Conservation (phyloP, 345 rosid species). For the Cardamine resedifolia region DNA sequence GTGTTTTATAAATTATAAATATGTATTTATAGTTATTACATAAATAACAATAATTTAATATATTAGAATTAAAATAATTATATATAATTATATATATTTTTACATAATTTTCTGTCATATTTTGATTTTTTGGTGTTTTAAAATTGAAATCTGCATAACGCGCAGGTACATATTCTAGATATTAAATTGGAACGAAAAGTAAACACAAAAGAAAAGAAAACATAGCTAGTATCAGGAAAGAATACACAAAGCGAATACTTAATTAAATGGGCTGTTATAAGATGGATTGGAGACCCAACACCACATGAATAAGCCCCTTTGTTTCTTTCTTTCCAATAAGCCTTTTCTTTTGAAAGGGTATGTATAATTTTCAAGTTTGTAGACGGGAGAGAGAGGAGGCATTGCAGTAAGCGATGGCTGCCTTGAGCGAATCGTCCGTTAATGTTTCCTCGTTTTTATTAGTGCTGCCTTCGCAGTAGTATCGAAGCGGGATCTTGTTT, state of each 20-base stretch:
- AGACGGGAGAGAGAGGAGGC: conserved; percentile 20
- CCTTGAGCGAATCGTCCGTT: conserved; percentile 25
- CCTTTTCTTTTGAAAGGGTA: neutral
- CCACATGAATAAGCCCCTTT: neutral
- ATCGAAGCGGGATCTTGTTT: conserved; percentile 22
- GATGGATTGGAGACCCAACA: neutral
- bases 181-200: neutral
- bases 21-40: too few relatives aligned
- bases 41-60: too few relatives aligned
- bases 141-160: too few relatives aligned
- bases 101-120: too few relatives aligned
- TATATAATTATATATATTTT: too few relatives aligned
- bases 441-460: conserved; percentile 4
- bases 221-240: neutral
- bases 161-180: too few relatives aligned
- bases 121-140: too few relatives aligned
- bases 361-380: conserved; percentile 10
- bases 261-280: neutral
- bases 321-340: too few relatives aligned
- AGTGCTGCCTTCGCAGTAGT: neutral
- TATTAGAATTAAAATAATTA: too few relatives aligned
- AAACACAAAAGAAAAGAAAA: neutral
- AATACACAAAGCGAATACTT: neutral
- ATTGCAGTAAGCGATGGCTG: conserved; percentile 37
- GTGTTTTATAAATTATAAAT: too few relatives aligned